Evolutionary conservation across 768 basidiomycete genomes (phyloP).

Genomic region (Kwoniella botswanensis): DNA sequence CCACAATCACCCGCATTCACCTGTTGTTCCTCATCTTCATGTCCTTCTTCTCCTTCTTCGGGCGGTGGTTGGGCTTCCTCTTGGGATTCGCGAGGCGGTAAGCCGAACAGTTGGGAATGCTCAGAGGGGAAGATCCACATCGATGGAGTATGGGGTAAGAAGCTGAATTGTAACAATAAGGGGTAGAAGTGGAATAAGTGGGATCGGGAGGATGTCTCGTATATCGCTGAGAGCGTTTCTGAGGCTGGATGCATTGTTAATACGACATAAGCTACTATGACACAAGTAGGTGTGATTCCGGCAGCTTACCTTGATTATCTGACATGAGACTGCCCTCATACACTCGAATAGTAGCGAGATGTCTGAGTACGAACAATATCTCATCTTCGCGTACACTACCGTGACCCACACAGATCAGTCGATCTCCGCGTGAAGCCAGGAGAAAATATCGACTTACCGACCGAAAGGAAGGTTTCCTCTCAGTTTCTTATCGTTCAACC

Average conservation of each 20-base stretch:
- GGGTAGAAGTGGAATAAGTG: constrained; percentile 89
- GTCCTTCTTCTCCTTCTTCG: not conserved
- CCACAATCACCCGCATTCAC: constrained; percentile 47
- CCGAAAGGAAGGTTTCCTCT: constrained; percentile 89
- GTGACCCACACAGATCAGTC: not conserved
- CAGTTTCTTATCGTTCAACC: constrained; percentile 80
- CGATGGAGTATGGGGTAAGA: constrained; percentile 71
- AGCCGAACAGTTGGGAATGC: constrained; percentile 31
- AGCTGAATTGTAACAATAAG: constrained; percentile 76
- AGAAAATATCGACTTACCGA: constrained; percentile 62
- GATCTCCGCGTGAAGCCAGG: not conserved
- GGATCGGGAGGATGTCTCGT: constrained; percentile 74
- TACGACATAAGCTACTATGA: not conserved
- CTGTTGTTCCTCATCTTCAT: constrained; percentile 6
- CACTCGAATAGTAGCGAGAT: constrained; percentile 67
- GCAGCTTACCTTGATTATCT: constrained; percentile 61
- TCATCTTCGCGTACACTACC: constrained; percentile 86
- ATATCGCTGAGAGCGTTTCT: constrained; percentile 68
- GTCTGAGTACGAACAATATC: constrained; percentile 78
- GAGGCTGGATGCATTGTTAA: constrained; percentile 48
- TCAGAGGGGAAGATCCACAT: constrained; percentile 65
- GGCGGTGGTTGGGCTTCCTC: not conserved
- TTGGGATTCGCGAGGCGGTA: not conserved
- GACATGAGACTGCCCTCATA: constrained; percentile 55
- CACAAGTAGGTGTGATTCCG: not conserved